These are phyloP conservation scores for Phytophthora quininea DNA, from an alignment of 352 stramenopile genomes.

Conservation along the genomic window DNA sequence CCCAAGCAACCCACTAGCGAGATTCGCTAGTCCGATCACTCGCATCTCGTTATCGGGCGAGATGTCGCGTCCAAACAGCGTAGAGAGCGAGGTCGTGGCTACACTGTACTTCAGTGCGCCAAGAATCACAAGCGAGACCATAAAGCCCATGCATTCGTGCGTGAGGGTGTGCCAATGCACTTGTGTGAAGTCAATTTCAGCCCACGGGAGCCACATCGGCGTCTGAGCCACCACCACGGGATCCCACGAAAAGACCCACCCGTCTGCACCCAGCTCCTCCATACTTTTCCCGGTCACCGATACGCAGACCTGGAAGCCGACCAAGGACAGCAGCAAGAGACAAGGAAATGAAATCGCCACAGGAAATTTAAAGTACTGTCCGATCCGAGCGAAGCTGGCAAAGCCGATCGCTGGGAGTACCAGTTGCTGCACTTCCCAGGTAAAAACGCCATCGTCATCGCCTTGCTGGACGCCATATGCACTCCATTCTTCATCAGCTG, in stretches of 20 bases:
- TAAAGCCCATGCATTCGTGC: slow-evolving; percentile 62
- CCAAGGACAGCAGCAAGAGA: slow-evolving; percentile 59
- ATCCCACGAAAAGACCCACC: slow-evolving; percentile 79
- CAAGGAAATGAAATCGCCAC: slow-evolving; percentile 80
- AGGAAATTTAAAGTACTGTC: slow-evolving; percentile 63
- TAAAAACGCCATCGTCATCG: slow-evolving; percentile 63
- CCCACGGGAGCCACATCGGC: slow-evolving; percentile 83
- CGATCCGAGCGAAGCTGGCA: slow-evolving; percentile 54
- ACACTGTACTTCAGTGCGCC: slow-evolving; percentile 85
- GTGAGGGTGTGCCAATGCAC: slow-evolving; percentile 68
- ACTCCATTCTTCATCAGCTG: slow-evolving; percentile 82
- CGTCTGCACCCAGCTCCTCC: slow-evolving; percentile 32
- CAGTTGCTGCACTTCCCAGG: slow-evolving; percentile 55
- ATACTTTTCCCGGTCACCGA: slow-evolving; percentile 39
- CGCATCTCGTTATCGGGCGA: slow-evolving; percentile 83
- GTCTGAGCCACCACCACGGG: slow-evolving; percentile 62
- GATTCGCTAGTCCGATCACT: slow-evolving; percentile 79
- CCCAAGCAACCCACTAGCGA: slow-evolving; percentile 63
- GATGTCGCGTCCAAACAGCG: slow-evolving; percentile 79
- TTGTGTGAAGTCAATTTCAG: slow-evolving; percentile 61
- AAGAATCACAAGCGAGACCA: slow-evolving; percentile 77
- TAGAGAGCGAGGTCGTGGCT: slow-evolving; percentile 78
- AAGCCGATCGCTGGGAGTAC: slow-evolving; percentile 69
- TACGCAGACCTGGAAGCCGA: slow-evolving; percentile 64
- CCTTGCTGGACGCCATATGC: slow-evolving; percentile 74